These are phyloP conservation scores for Heliamphora pulchella DNA, from an alignment of 179 eudicot species.

Conservation along the genomic window DNA sequence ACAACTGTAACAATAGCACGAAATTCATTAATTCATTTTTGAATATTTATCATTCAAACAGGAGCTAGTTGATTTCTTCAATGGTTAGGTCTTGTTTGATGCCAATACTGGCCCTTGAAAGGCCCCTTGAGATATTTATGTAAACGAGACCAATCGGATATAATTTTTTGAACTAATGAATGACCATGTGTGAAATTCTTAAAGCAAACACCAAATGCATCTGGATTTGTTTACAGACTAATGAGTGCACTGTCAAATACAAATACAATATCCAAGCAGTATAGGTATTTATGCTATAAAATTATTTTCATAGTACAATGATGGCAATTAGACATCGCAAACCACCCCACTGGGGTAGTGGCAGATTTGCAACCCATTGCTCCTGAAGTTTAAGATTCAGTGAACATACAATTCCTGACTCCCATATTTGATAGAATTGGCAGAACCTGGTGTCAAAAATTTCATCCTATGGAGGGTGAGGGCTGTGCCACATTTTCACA, in stretches of 20 bases:
- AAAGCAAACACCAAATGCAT: not conserved
- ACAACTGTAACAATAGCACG: not conserved
- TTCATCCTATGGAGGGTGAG: not conserved
- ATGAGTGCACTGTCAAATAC: not conserved
- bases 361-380: not conserved
- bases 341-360: not conserved
- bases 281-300: not conserved
- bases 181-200: not conserved
- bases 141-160: not conserved
- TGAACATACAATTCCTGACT: not conserved
- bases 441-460: not conserved
- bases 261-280: not conserved
- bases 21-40: not conserved
- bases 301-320: not conserved
- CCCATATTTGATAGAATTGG: not conserved
- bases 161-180: not conserved
- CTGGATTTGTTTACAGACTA: not conserved
- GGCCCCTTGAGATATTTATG: not conserved
- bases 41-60: constrained; percentile 1
- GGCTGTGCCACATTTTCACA: constrained; percentile 25
- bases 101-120: too few relatives aligned
- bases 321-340: not conserved
- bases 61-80: not conserved
- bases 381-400: not conserved
- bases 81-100: not conserved